phyloP scores from a whole-genome alignment of 2,329 filamentous ascomycete genomes.

The Aspergillus fumigatus region DNA sequence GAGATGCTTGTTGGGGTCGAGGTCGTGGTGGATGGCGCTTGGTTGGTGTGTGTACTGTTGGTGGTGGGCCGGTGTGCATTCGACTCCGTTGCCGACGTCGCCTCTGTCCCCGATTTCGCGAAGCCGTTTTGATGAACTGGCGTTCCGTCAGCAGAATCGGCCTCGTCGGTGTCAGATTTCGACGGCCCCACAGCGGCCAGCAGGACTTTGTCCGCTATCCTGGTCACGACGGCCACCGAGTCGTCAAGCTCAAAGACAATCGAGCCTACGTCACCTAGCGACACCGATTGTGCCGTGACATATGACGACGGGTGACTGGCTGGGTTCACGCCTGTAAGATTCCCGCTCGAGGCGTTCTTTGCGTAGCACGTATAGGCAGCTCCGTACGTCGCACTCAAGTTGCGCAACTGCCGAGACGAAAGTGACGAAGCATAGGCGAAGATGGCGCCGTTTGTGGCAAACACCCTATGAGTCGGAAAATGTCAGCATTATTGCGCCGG shows the following conservation, averaged over 20 bases:
- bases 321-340: constrained; percentile 40
- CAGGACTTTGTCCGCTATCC: constrained; percentile 40
- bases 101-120: neutral
- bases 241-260: constrained; percentile 42
- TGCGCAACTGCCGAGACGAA: constrained; percentile 37
- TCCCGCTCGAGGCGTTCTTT: constrained; percentile 36
- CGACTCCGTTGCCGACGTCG: neutral
- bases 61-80: neutral
- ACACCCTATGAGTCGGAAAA: constrained; percentile 27
- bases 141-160: constrained; percentile 7
- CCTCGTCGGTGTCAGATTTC: constrained; percentile 18
- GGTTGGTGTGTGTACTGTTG: constrained; percentile 6
- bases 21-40: constrained; percentile 6
- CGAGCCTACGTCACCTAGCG: constrained; percentile 40
- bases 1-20: constrained; percentile 3
- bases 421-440: constrained; percentile 40
- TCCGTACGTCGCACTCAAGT: constrained; percentile 40
- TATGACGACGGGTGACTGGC: constrained; percentile 41
- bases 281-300: constrained; percentile 38
- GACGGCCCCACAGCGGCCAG: constrained; percentile 39
- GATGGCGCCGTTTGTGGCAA: constrained; percentile 41
- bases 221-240: constrained; percentile 38
- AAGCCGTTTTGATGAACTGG: constrained; percentile 3
- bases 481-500: neutral
- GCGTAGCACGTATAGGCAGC: constrained; percentile 42